These are phyloP conservation scores for Marchantia paleacea DNA, from an alignment of 225 moss, liverwort and hornwort genomes.

Conservation along the genomic window DNA sequence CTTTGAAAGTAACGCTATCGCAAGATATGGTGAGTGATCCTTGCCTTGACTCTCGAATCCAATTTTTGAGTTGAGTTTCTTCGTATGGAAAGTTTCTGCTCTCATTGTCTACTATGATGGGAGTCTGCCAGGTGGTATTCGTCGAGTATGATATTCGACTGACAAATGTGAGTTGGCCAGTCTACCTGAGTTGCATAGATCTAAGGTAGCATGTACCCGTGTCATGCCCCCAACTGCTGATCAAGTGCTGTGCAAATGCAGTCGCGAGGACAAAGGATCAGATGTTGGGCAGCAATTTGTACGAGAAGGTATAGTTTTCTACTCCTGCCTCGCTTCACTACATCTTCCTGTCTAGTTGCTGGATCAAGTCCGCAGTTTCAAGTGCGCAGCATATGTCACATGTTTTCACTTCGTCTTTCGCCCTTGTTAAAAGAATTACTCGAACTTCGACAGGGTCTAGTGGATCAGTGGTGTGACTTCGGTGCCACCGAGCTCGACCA, in stretches of 20 bases:
- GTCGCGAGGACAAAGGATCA: slow-evolving; percentile 66
- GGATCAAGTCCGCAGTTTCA: no score
- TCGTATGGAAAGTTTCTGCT: not conserved
- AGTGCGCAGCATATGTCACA: no score
- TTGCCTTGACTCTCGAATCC: not conserved
- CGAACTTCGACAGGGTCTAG: slow-evolving; percentile 40
- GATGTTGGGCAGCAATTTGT: slow-evolving; percentile 53
- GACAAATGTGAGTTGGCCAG: no score
- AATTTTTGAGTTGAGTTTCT: not conserved
- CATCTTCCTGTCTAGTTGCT: no score
- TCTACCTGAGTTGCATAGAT: no score
- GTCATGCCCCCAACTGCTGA: no score
- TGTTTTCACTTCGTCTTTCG: no score
- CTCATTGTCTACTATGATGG: not conserved
- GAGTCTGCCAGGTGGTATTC: not conserved
- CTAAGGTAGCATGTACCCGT: no score
- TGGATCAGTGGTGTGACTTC: slow-evolving; percentile 88
- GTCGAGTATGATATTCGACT: no score
- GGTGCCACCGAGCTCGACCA: slow-evolving; percentile 52
- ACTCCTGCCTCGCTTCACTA: not conserved
- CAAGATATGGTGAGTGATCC: slow-evolving; percentile 59
- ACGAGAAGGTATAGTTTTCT: slow-evolving; percentile 41
- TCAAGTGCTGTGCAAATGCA: slow-evolving; percentile 25
- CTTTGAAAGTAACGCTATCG: slow-evolving; percentile 89
- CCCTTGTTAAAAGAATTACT: not conserved